Conservation (phyloP, 352 stramenopile species). For the Phytophthora pluvialis region DNA sequence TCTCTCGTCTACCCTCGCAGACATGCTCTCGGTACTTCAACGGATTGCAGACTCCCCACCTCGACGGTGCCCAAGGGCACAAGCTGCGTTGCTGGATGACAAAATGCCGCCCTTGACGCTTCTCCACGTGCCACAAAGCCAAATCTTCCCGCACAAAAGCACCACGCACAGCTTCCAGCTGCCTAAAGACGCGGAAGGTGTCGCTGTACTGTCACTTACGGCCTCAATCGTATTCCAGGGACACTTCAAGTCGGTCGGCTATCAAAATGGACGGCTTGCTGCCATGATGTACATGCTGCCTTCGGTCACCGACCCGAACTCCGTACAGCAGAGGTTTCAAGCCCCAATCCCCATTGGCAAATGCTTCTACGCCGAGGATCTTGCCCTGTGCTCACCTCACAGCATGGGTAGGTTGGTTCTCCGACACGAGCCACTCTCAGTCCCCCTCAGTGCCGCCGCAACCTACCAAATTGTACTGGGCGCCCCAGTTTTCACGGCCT, state of each 20-base stretch:
- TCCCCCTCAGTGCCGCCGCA: slow-evolving; percentile 54
- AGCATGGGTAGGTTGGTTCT: slow-evolving; percentile 72
- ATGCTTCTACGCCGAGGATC: slow-evolving; percentile 54
- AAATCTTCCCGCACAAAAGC: slow-evolving; percentile 68
- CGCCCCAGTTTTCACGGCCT: slow-evolving; percentile 69
- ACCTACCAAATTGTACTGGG: slow-evolving; percentile 82
- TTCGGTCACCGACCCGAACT: slow-evolving; percentile 10
- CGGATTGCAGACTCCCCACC: slow-evolving; percentile 22
- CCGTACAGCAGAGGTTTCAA: slow-evolving; percentile 20
- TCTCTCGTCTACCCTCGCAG: slow-evolving; percentile 36
- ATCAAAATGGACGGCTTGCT: slow-evolving; percentile 79
- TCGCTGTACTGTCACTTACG: slow-evolving; percentile 58
- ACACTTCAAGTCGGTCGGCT: slow-evolving; percentile 71
- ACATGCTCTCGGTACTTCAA: slow-evolving; percentile 46
- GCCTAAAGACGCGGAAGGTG: slow-evolving; percentile 26
- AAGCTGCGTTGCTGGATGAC: slow-evolving; percentile 46
- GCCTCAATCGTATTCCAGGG: slow-evolving; percentile 78
- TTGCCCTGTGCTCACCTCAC: slow-evolving; percentile 70
- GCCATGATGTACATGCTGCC: slow-evolving; percentile 79
- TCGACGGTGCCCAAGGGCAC: slow-evolving; percentile 24
- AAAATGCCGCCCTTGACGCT: slow-evolving; percentile 34
- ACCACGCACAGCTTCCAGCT: slow-evolving; percentile 71
- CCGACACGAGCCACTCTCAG: slow-evolving; percentile 59
- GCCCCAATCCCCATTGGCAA: slow-evolving; percentile 59
- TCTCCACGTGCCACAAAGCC: slow-evolving; percentile 48